These are phyloP conservation scores for Lactarius vividus DNA, from an alignment of 768 basidiomycete species.

Conservation along the genomic window DNA sequence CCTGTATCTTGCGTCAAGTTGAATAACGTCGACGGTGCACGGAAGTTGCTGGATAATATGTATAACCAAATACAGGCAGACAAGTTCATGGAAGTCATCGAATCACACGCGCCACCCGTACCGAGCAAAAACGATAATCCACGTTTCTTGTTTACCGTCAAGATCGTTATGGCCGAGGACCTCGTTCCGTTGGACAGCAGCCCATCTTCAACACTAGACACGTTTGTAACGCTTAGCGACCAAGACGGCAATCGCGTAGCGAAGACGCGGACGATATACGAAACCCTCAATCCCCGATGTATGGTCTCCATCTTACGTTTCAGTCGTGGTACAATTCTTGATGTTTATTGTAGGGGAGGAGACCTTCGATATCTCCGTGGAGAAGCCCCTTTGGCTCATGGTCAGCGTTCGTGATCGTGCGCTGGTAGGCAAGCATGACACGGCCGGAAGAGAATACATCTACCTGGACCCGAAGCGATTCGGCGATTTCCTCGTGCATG, in stretches of 20 bases:
- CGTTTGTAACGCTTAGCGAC: slow-evolving; percentile 93
- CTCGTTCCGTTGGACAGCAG: slow-evolving; percentile 74
- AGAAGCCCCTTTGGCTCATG: slow-evolving; percentile 96
- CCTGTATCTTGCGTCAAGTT: slow-evolving; percentile 95
- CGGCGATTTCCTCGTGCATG: slow-evolving; percentile 85
- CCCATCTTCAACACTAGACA: slow-evolving; percentile 80
- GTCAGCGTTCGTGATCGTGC: slow-evolving; percentile 90
- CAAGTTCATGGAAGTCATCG: slow-evolving; percentile 66
- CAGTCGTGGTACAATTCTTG: slow-evolving; percentile 16
- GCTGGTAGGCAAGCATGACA: slow-evolving; percentile 89
- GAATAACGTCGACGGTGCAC: slow-evolving; percentile 93
- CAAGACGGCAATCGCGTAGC: slow-evolving; percentile 85
- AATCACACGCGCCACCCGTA: slow-evolving; percentile 58
- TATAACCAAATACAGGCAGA: slow-evolving; percentile 91
- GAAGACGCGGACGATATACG: slow-evolving; percentile 95
- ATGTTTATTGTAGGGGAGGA: slow-evolving; percentile 74
- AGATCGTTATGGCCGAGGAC: slow-evolving; percentile 88
- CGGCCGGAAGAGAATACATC: slow-evolving; percentile 86
- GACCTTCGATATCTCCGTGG: slow-evolving; percentile 91
- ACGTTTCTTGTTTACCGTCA: slow-evolving; percentile 87
- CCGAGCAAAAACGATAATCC: slow-evolving; percentile 66
- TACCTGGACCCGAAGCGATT: slow-evolving; percentile 88
- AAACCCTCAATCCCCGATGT: slow-evolving; percentile 89
- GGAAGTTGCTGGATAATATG: slow-evolving; percentile 88
- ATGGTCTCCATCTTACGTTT: slow-evolving; percentile 38